Conservation (phyloP, 2,329 filamentous ascomycete species). For the Pestalotiopsis sp. region DNA sequence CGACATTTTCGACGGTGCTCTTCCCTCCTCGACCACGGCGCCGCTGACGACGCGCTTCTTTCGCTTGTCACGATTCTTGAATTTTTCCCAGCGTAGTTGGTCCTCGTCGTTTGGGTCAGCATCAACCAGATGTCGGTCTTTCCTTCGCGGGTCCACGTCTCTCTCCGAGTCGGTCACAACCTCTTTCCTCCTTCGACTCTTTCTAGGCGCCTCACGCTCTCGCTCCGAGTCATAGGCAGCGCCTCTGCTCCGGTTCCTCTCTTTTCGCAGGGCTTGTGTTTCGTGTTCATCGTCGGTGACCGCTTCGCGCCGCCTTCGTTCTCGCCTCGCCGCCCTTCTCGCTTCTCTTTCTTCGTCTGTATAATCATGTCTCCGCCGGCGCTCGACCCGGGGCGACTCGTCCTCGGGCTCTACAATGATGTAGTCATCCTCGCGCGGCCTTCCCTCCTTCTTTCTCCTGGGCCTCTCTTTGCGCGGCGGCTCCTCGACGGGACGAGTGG, state of each 20-base stretch:
- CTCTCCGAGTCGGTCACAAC: conserved; percentile 17
- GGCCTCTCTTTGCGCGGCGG: conserved; percentile 44
- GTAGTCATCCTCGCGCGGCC: conserved; percentile 24
- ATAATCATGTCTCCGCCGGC: conserved; percentile 13
- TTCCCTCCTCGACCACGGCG: conserved; percentile 67
- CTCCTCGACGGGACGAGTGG: conserved; percentile 32
- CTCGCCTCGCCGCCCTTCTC: conserved; percentile 5
- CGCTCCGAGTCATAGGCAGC: conserved; percentile 15
- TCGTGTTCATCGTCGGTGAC: conserved; percentile 24
- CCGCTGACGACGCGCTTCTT: conserved; percentile 68
- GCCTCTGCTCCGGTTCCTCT: conserved; percentile 14
- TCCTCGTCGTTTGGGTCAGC: conserved; percentile 24
- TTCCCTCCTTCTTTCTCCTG: conserved; percentile 34
- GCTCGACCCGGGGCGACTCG: conserved; percentile 26
- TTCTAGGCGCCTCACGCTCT: conserved; percentile 20
- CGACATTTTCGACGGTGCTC: conserved; percentile 37
- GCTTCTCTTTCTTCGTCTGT: conserved; percentile 15
- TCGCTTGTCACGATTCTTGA: conserved; percentile 36
- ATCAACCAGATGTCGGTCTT: conserved; percentile 19
- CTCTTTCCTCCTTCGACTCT: conserved; percentile 18
- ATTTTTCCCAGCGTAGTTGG: conserved; percentile 28
- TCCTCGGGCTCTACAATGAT: conserved; percentile 28
- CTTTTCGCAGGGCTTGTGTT: conserved; percentile 18
- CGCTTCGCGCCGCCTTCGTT: conserved; percentile 17
- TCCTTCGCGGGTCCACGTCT: conserved; percentile 17